Base-by-base conservation (phyloP, 352 stramenopile genomes). In the Pythium monospermum region DNA sequence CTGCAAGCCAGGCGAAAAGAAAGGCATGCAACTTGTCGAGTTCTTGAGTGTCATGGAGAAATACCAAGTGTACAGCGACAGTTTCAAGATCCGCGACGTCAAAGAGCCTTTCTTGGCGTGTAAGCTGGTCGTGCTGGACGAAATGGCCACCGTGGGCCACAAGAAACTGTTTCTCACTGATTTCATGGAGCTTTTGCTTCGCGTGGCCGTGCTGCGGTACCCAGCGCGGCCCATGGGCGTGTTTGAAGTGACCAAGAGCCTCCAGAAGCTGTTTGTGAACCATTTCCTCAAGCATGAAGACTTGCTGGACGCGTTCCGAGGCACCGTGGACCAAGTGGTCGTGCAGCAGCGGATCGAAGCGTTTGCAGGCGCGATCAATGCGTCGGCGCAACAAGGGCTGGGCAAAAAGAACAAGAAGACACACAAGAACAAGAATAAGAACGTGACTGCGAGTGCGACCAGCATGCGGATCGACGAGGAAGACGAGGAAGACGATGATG, bases 101-200 rank as follows among this genome's bases (percentile, higher is more conserved):
- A 85, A 83, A 19, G 79, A 90, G 19, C 66, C 76, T 36, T 90
- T 85, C 51, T 47, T 90, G 25, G 68, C 69, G 37, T 90, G 76
- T 46, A 90, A 90, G 54, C 56, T 90, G 26, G 59, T 85, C 1
- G 71, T 87, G 26, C 55, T 87, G 56, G 76, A 90, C 61, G 79
- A 90, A 49, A 90, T 90, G 76, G 67, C 72, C 10, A 85, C 73
- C 2, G 53, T 70, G 1, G 72, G 73, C 21, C 75, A 87, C 61
- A 87, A 87, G 55, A 85, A 87, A 42, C 66, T 90, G 13, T 85
- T 69, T 42, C 60, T 87, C 27, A 86, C 73, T 15, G 79, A 90
- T 38, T 90, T 90, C 25, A 87, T 90, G 71, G 79, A 90, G 64
- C 61, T 90, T 3, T 56, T 87, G 16, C 49, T 87, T 53, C 79